Conservation (phyloP, 441 rosid genomes). For the Lepidium campestre region DNA sequence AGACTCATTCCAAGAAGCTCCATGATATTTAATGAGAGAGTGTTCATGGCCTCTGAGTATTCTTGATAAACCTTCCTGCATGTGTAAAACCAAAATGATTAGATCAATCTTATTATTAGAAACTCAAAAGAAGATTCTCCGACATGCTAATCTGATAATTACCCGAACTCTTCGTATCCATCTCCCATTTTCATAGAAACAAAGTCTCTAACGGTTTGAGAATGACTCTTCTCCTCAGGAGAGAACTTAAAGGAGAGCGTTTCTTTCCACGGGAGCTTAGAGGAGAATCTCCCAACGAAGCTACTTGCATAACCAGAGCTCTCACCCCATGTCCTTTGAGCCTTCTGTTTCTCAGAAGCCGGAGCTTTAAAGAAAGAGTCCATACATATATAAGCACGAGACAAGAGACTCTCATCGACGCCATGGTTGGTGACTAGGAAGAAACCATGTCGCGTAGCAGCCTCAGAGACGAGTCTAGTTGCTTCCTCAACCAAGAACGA, state of each 20-base stretch:
- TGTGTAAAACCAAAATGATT: background rate
- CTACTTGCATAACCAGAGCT: constrained; percentile 53
- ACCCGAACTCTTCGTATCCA: constrained; percentile 44
- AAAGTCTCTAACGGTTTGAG: constrained; percentile 33
- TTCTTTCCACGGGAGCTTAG: constrained; percentile 63
- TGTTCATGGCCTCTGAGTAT: constrained; percentile 42
- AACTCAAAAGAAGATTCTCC: background rate
- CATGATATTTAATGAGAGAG: constrained; percentile 38
- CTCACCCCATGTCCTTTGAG: constrained; percentile 42
- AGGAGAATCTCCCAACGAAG: constrained; percentile 47
- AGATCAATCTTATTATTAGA: background rate
- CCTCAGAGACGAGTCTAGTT: constrained; percentile 32
- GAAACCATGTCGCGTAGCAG: constrained; percentile 49
- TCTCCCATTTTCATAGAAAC: constrained; percentile 38
- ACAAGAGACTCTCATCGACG: constrained; percentile 30
- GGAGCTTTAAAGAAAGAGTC: constrained; percentile 38
- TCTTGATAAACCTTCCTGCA: constrained; percentile 43
- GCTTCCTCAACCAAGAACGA: constrained; percentile 23
- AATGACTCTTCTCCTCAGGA: constrained; percentile 10
- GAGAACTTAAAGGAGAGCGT: constrained; percentile 45
- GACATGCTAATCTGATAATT: background rate
- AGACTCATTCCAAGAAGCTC: constrained; percentile 51
- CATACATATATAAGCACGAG: constrained; percentile 32
- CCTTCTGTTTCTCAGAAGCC: constrained; percentile 38
- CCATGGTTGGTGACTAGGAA: constrained; percentile 50